These are phyloP conservation scores for Clarireedia paspali DNA, from an alignment of 2,329 filamentous ascomycete species.

Conservation along the genomic window DNA sequence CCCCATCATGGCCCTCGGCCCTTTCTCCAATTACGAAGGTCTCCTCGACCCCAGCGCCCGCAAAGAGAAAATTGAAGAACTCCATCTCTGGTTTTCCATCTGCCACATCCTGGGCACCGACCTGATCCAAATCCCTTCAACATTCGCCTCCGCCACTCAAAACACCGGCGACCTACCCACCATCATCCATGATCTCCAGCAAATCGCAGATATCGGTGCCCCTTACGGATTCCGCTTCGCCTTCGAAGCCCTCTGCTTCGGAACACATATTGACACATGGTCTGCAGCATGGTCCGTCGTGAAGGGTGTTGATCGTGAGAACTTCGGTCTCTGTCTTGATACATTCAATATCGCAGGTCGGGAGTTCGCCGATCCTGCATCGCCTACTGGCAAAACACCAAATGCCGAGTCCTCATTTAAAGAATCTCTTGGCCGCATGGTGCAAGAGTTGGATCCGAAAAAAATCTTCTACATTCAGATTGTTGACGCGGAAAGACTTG, in stretches of 20 bases:
- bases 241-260: constrained; percentile 69
- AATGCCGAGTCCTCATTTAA: constrained; percentile 37
- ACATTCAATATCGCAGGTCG: constrained; percentile 70
- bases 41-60: constrained; percentile 55
- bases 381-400: constrained; percentile 25
- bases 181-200: constrained; percentile 53
- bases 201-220: constrained; percentile 61
- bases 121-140: constrained; percentile 67
- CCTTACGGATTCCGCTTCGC: constrained; percentile 54
- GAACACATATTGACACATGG: constrained; percentile 63
- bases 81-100: constrained; percentile 63
- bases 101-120: constrained; percentile 59
- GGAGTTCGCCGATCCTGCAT: constrained; percentile 61
- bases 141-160: constrained; percentile 36
- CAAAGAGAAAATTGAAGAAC: constrained; percentile 48
- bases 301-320: constrained; percentile 53
- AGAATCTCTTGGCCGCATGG: constrained; percentile 25
- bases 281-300: constrained; percentile 65
- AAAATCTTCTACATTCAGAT: constrained; percentile 68
- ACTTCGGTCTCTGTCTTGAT: constrained; percentile 72
- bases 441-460: constrained; percentile 18
- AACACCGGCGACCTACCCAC: constrained; percentile 44
- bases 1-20: constrained; percentile 48
- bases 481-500: constrained; percentile 62
- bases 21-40: constrained; percentile 73